phyloP scores from a whole-genome alignment of 441 rosid genomes.

The Erodium texanum region DNA sequence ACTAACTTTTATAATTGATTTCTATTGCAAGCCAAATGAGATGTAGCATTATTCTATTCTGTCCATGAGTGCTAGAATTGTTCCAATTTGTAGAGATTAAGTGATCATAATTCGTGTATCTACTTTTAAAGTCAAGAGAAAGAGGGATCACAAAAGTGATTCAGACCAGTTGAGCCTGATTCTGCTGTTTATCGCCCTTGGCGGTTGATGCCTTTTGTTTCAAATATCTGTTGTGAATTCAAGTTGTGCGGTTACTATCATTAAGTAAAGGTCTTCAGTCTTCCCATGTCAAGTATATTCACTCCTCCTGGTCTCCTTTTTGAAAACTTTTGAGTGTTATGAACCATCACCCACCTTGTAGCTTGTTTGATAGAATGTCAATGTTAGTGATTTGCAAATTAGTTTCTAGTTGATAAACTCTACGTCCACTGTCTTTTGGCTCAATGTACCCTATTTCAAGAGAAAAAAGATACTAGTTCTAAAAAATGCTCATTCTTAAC shows the following conservation, averaged over 20 bases:
- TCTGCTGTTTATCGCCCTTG: not conserved
- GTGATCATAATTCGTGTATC: not conserved
- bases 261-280: conserved; percentile 1
- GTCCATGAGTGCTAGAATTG: not conserved
- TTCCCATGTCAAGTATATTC: not conserved
- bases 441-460: not conserved
- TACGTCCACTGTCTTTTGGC: not conserved
- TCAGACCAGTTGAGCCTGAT: not conserved
- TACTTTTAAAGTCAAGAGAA: not conserved
- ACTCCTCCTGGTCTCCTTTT: not conserved
- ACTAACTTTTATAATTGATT: conserved; percentile 7
- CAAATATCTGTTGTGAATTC: not conserved
- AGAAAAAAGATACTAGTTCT: not conserved
- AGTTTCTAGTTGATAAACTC: not conserved
- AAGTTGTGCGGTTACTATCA: not conserved
- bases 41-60: not conserved
- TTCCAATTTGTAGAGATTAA: not conserved
- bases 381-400: not conserved
- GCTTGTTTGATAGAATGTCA: not conserved
- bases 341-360: not conserved
- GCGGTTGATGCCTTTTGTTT: not conserved
- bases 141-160: not conserved
- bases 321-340: not conserved
- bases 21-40: not conserved
- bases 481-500: not conserved